Base-by-base conservation (phyloP, 768 basidiomycete species). In the Naematelia aurantialba region DNA sequence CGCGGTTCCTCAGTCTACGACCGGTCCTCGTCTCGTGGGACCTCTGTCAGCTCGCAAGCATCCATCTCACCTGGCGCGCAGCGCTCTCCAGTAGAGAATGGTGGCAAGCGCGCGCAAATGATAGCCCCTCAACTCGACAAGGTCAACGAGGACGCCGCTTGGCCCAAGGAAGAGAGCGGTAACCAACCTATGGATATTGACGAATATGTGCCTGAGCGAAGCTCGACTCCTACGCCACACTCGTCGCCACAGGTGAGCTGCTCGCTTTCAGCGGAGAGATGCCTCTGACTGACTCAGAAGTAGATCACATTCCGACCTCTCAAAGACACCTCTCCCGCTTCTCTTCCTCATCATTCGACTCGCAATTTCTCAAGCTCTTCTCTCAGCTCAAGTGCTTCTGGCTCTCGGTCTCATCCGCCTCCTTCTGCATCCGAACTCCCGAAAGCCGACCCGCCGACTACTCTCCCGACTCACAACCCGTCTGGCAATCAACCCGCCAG, bases 161-260 rank as follows among this genome's bases (percentile, higher is more conserved):
- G 60, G 64, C 11, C 50, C 26, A 27, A 25, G 25, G 24, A 22
- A 22, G 21, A 52, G 24, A 39, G 17, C 17, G 34, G 34, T 17
- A 39, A 53, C 22, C 59, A 60, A 26, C 39, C 39, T 14, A 61
- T 61, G 56, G 63, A 65, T 42, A 39, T 65, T 3, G 62, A 54
- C 34, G 57, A 68, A 19, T 62, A 68, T 25, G 50, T 59, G 14
- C 62, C 65, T 13, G 66, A 68, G 24, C 31, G 66, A 30, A 60
- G 66, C 22, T 22, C 51, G 19, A 77, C 76, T 3, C 76, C 76
- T 13, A 77, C 76, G 5, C 76, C 76, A 5, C 76, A 77, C 61
- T 75, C 74, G 29, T 74, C 72, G 39, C 76, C 76, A 42, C 72
- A 75, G 60, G 76, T 77, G 61, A 70, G 74, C 59, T 14, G n/a